phyloP scores from a whole-genome alignment of 352 stramenopile genomes.

The Blastocystis sp. region DNA sequence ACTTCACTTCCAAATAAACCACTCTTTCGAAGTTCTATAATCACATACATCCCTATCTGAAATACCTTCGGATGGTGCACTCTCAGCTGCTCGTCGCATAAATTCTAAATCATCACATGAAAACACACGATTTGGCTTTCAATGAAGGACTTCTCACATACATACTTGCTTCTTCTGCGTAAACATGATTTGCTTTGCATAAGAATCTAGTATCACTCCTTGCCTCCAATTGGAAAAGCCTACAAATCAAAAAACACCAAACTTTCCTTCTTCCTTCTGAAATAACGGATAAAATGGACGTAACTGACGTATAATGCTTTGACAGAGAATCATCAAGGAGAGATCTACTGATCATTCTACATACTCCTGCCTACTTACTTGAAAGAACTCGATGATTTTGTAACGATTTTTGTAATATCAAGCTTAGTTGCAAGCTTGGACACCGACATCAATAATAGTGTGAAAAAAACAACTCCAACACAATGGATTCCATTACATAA shows the following conservation, averaged over 20 bases:
- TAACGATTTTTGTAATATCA: constrained; percentile 49
- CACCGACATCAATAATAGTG: constrained; percentile 1
- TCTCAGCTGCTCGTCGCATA: constrained; percentile 17
- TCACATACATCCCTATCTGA: not conserved
- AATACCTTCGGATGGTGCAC: not conserved
- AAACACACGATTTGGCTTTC: constrained; percentile 33
- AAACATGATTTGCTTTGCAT: constrained; percentile 6
- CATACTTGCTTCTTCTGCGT: not conserved
- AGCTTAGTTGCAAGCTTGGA: constrained; percentile 32
- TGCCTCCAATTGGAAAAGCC: constrained; percentile 38
- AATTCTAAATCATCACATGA: constrained; percentile 2
- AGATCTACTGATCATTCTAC: not conserved
- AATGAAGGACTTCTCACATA: not conserved
- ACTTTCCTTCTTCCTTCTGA: constrained; percentile 1
- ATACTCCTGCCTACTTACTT: not conserved
- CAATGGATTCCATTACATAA: not conserved
- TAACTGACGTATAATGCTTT: constrained; percentile 36
- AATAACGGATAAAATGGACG: constrained; percentile 20
- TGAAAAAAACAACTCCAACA: not conserved
- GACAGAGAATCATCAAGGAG: not conserved
- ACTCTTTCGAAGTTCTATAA: constrained; percentile 11
- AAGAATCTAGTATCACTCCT: constrained; percentile 14
- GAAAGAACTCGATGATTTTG: not conserved
- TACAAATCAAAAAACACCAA: not conserved
- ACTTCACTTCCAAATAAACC: not conserved